phyloP scores from a whole-genome alignment of 305 asterid species.

The Fraxinus sp. region DNA sequence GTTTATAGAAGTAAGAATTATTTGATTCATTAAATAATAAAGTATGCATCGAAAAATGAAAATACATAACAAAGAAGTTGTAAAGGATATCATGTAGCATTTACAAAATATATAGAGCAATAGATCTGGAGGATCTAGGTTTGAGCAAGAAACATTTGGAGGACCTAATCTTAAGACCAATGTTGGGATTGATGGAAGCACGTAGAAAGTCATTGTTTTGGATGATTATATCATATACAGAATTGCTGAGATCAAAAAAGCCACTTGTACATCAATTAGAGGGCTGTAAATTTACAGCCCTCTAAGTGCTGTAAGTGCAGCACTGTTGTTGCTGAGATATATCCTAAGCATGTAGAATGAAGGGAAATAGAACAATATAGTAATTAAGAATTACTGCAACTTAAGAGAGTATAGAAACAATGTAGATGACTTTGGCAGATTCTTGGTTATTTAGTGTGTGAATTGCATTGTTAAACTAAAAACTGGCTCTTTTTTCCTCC shows the following conservation, averaged over 20 bases:
- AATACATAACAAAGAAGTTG: no score
- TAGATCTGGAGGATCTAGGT: no score
- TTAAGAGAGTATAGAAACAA: background rate
- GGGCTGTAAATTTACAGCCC: no score
- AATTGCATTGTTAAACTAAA: background rate
- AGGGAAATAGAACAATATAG: background rate
- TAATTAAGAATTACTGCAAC: background rate
- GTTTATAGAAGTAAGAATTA: no score
- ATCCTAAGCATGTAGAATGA: background rate
- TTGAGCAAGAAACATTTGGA: no score
- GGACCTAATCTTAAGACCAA: background rate
- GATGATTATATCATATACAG: conserved; percentile 2
- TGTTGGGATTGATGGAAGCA: background rate
- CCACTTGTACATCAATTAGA: no score
- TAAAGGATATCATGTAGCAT: no score
- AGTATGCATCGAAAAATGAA: no score
- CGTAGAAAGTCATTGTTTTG: conserved; percentile 7
- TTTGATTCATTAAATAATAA: no score
- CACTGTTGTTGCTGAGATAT: background rate
- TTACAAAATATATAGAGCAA: no score
- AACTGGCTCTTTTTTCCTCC: background rate
- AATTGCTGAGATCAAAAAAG: background rate
- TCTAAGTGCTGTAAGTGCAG: no score
- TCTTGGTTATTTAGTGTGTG: background rate
- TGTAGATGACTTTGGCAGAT: background rate